Evolutionary conservation across 257 asterid genomes (phyloP).

Genomic region (Plantago elongata): DNA sequence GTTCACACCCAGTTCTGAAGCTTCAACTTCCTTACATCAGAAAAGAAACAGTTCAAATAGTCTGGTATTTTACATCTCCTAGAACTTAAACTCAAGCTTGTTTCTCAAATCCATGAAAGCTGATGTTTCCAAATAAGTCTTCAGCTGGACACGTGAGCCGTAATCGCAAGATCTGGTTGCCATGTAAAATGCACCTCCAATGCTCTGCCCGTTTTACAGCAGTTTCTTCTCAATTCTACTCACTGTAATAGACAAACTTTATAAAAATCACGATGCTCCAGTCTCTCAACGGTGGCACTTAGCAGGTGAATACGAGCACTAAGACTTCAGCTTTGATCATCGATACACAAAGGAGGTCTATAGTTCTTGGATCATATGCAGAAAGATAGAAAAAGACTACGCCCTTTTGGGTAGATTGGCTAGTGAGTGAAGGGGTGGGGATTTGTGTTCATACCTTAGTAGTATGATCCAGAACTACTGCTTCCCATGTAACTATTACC

Average conservation of each 20-base stretch:
- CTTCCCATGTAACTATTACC: slow-evolving; percentile 80
- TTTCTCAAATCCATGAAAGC: slow-evolving; percentile 21
- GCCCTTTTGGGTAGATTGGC: not conserved
- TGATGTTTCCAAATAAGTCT: slow-evolving; percentile 23
- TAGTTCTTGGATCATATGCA: slow-evolving; percentile 12
- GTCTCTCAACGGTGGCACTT: slow-evolving; percentile 20
- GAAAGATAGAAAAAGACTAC: slow-evolving; percentile 7
- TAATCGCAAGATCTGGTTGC: slow-evolving; percentile 15
- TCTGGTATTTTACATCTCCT: slow-evolving; percentile 20
- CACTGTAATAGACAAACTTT: slow-evolving; percentile 42
- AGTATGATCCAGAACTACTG: slow-evolving; percentile 80
- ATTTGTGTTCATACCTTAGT: slow-evolving; percentile 48
- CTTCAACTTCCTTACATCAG: slow-evolving; percentile 36
- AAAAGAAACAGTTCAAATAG: slow-evolving; percentile 28
- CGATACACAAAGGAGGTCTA: slow-evolving; percentile 14
- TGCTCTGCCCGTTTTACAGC: slow-evolving; percentile 35
- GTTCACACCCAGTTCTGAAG: slow-evolving; percentile 30
- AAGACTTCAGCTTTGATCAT: slow-evolving; percentile 12
- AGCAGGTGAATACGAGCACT: slow-evolving; percentile 22
- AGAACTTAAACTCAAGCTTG: slow-evolving; percentile 15
- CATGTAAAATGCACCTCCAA: slow-evolving; percentile 25
- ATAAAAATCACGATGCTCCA: slow-evolving; percentile 30
- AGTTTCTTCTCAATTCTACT: slow-evolving; percentile 37
- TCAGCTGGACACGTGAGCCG: slow-evolving; percentile 26
- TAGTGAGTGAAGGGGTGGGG: not conserved